phyloP scores from a whole-genome alignment of 176 grass and related monocot genomes.

The Neostapfia colusana region DNA sequence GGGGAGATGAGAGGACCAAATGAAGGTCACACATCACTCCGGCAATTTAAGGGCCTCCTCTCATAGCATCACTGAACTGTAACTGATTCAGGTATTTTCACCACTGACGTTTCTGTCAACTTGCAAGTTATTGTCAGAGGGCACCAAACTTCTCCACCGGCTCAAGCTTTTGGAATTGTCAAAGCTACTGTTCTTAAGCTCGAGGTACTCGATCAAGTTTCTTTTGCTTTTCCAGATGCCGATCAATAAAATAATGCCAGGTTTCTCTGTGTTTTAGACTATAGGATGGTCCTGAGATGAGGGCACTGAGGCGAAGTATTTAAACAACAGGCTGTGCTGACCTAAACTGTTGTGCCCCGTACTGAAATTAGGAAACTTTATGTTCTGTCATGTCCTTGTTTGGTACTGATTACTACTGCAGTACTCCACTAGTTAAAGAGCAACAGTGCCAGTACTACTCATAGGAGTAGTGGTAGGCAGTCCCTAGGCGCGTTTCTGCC shows the following conservation, averaged over 20 bases:
- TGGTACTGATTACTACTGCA: neutral
- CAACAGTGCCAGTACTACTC: neutral
- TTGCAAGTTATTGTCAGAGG: conserved; percentile 8
- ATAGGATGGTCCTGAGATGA: neutral
- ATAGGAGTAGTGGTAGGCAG: neutral
- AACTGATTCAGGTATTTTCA: conserved; percentile 23
- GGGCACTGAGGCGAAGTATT: neutral
- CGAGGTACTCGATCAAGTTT: neutral
- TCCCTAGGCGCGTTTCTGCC: neutral
- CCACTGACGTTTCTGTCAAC: conserved; percentile 16
- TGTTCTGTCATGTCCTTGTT: conserved; percentile 30
- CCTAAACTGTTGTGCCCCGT: conserved; percentile 12
- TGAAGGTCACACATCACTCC: conserved; percentile 29
- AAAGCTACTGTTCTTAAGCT: conserved; percentile 4
- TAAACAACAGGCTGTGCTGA: neutral
- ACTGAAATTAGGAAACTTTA: conserved; percentile 20
- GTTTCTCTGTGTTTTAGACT: neutral
- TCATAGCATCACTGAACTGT: conserved; percentile 30
- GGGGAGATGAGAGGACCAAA: conserved; percentile 3
- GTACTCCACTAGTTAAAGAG: neutral
- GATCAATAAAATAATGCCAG: neutral
- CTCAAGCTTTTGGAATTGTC: neutral
- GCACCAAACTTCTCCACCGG: conserved; percentile 26
- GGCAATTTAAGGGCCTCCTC: conserved; percentile 40
- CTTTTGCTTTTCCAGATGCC: neutral